Percentiles rank a stretch among this genome's conserved stretches.
These are phyloP conservation scores for Tylopilus plumbeoviolaceoides DNA, from an alignment of 768 basidiomycete genomes.

Conservation along the genomic window DNA sequence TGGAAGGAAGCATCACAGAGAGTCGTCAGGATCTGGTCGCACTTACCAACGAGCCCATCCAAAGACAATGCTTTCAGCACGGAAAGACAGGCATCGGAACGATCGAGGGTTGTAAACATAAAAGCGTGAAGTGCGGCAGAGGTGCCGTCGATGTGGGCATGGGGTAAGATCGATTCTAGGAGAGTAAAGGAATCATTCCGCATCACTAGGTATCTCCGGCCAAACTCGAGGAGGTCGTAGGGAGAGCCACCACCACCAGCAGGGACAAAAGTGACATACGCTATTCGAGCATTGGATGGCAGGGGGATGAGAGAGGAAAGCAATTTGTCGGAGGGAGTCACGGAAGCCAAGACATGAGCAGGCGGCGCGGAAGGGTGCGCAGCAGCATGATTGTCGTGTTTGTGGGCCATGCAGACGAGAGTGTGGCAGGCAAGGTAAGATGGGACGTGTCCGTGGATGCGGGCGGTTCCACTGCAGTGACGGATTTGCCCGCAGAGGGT, in stretches of 20 bases:
- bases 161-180: constrained; percentile 48
- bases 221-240: constrained; percentile 50
- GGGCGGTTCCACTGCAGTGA: background rate
- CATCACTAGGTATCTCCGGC: constrained; percentile 46
- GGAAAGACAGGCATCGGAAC: constrained; percentile 27
- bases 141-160: constrained; percentile 43
- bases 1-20: background rate
- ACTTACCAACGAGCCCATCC: constrained; percentile 52
- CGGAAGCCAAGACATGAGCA: constrained; percentile 22
- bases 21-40: background rate
- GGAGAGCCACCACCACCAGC: constrained; percentile 20
- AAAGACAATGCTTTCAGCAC: constrained; percentile 39
- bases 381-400: constrained; percentile 19
- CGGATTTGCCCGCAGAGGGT: background rate
- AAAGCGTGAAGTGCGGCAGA: constrained; percentile 58
- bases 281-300: constrained; percentile 40
- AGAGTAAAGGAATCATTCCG: constrained; percentile 37
- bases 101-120: constrained; percentile 38
- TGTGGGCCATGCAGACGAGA: constrained; percentile 27
- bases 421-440: background rate
- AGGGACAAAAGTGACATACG: constrained; percentile 43
- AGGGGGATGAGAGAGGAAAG: constrained; percentile 47
- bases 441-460: constrained; percentile 1
- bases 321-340: constrained; percentile 37
- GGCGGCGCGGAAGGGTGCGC: constrained; percentile 9